phyloP scores from a whole-genome alignment of 2,329 filamentous ascomycete genomes.

The Diaporthe citriasiana region DNA sequence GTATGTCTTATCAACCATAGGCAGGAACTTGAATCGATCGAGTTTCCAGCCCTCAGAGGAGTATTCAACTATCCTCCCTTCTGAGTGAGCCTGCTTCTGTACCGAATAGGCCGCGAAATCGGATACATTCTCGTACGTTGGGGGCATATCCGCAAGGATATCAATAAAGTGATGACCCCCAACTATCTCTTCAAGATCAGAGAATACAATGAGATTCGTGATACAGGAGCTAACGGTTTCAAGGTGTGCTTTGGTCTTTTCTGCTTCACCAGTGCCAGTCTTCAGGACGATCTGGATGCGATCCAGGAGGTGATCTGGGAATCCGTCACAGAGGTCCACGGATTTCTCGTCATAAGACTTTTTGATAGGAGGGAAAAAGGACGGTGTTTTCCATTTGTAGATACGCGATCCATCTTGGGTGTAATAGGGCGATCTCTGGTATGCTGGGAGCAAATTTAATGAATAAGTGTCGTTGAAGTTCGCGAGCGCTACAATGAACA shows the following conservation, averaged over 20 bases:
- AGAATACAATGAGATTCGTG: neutral
- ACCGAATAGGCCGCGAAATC: constrained; percentile 5
- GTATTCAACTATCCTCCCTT: neutral
- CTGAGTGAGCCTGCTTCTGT: neutral
- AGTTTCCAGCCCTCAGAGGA: constrained; percentile 14
- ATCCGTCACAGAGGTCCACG: neutral
- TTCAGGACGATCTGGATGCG: neutral
- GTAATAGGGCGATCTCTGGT: too few species aligned
- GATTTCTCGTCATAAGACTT: neutral
- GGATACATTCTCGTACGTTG: neutral
- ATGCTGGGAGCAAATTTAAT: too few species aligned
- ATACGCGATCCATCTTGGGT: neutral
- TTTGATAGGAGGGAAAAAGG: neutral
- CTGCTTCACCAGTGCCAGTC: constrained; percentile 2
- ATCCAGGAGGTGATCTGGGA: neutral
- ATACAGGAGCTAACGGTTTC: constrained; percentile 3
- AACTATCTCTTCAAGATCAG: neutral
- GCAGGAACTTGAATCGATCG: constrained; percentile 10
- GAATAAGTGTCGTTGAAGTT: too few species aligned
- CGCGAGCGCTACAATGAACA: too few species aligned
- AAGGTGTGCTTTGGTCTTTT: constrained; percentile 15
- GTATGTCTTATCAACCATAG: constrained; percentile 12
- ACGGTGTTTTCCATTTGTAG: neutral
- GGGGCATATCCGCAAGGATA: neutral
- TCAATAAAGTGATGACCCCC: neutral